A percentile compares a stretch with the other conserved stretches of the same genome.
Evolutionary conservation across 192 early-diverging fungal species (phyloP).

Genomic region (Umbelopsis vinacea): DNA sequence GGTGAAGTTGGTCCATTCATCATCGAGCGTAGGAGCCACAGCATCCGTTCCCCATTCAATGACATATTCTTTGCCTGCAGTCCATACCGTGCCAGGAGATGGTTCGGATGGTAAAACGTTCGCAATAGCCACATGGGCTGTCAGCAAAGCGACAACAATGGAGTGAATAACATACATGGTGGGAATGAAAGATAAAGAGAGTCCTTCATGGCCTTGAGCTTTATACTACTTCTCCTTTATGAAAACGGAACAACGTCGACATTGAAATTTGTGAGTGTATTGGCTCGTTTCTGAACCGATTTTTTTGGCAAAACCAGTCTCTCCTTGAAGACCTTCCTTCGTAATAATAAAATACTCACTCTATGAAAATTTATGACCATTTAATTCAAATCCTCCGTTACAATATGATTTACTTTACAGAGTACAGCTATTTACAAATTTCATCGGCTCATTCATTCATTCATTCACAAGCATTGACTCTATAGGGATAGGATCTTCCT

Average conservation of each 20-base stretch:
- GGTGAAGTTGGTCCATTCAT: slow-evolving; percentile 33
- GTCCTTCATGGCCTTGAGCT: too few relatives aligned
- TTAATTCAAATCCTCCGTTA: neutral
- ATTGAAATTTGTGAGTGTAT: too few relatives aligned
- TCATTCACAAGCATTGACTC: slow-evolving; percentile 2
- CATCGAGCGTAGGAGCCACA: neutral
- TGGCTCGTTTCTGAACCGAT: slow-evolving; percentile 15
- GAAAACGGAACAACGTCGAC: too few relatives aligned
- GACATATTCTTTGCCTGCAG: slow-evolving; percentile 26
- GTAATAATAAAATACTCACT: neutral
- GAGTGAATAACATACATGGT: neutral
- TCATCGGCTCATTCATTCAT: neutral
- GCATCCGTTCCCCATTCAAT: slow-evolving; percentile 39
- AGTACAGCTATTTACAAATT: neutral
- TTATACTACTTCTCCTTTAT: too few relatives aligned
- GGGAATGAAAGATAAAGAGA: neutral
- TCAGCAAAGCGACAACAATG: neutral
- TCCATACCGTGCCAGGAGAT: slow-evolving; percentile 41
- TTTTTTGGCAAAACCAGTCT: too few relatives aligned
- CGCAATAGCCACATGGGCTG: slow-evolving; percentile 10
- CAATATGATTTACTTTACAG: too few relatives aligned
- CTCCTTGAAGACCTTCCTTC: too few relatives aligned
- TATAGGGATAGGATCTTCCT: slow-evolving; percentile 1
- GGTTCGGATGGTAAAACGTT: slow-evolving; percentile 34
- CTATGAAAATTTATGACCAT: neutral